Base-by-base conservation (phyloP, 371 early-diverging fungal genomes). In the Blastocladiella emersonii region DNA sequence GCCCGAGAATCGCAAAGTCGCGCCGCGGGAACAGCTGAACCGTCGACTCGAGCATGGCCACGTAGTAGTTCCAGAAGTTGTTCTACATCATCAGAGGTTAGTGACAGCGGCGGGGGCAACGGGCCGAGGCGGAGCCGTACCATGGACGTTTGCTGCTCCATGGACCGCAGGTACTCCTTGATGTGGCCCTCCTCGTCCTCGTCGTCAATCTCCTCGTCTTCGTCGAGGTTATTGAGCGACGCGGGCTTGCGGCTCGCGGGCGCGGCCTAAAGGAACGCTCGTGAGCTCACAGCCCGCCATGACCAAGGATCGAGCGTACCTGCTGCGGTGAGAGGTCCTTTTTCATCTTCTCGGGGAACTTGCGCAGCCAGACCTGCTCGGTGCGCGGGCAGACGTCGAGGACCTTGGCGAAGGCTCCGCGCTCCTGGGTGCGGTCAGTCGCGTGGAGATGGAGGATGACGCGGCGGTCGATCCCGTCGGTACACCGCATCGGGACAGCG, bases 391-490 rank as follows among this genome's bases (percentile, higher is more conserved):
- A 71, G 21, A 66, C 65, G 56, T 76, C 76, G 32, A 68, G 60
- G 3, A 76, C 57, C 53, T 76, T 76, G 7, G 76, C 67, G 73
- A 75, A 74, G 1, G 69, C 62, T 51, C 60, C 74, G n/a, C 63
- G 41, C 64, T 76, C 76, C 30, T 65, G 64, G 23, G 76, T 72
- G 25, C 57, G 63, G 63, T 76, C 76, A 21, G 66, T 39, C 34
- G 74, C 56, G 55, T 69, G 66, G 23, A 76, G 56, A 41, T 75
- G 71, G 13, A 76, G 44, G 30, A n/a, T n/a, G 15, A 25, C 67
- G 66, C 32, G 61, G 44, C 13, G 56, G 34, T 21, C 7, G 23
- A 12, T 35, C 34, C 44, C 44, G 19, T 70, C 67, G 5, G 64
- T 37, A 2, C 62, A 43, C n/a, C 41, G 56, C 64, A 76, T 55